Evolutionary conservation across 768 basidiomycete species (phyloP).

Genomic region (Collybia mongolica): DNA sequence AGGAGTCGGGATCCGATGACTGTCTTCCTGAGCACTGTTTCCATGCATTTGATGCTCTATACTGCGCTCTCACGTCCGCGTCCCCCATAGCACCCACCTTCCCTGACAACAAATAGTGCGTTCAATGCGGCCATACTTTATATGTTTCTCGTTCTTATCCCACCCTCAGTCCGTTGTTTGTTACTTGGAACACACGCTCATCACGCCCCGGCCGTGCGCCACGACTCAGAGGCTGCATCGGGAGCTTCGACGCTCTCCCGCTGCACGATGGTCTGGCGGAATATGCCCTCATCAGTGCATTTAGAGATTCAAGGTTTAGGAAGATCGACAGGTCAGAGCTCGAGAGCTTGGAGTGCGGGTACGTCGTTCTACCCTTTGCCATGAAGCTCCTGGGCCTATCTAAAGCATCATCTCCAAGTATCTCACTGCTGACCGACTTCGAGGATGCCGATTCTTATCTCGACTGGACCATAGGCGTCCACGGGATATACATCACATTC

Average conservation of each 20-base stretch:
- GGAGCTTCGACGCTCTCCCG: constrained; percentile 79
- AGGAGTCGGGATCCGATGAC: constrained; percentile 39
- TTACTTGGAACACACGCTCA: constrained; percentile 88
- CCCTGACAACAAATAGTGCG: constrained; percentile 77
- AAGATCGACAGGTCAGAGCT: constrained; percentile 79
- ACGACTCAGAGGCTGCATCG: constrained; percentile 89
- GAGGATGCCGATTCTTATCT: constrained; percentile 82
- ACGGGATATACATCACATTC: constrained; percentile 91
- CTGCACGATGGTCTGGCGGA: constrained; percentile 79
- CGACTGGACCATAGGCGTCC: constrained; percentile 90
- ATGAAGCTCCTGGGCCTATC: neutral
- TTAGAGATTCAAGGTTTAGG: constrained; percentile 84
- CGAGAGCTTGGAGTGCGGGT: constrained; percentile 84
- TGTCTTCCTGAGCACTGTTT: constrained; percentile 79
- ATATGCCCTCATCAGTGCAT: constrained; percentile 90
- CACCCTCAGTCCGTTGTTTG: constrained; percentile 78
- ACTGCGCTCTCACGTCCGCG: constrained; percentile 67
- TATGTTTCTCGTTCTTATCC: constrained; percentile 1
- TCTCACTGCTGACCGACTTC: constrained; percentile 93
- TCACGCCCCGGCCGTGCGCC: constrained; percentile 57
- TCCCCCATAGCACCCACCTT: constrained; percentile 62
- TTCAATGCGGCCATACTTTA: constrained; percentile 6
- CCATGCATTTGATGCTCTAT: constrained; percentile 79
- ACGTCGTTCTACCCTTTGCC: constrained; percentile 28
- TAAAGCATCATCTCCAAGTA: constrained; percentile 37